phyloP scores from a whole-genome alignment of 2,329 filamentous ascomycete species.

The Diaporthe capsici region DNA sequence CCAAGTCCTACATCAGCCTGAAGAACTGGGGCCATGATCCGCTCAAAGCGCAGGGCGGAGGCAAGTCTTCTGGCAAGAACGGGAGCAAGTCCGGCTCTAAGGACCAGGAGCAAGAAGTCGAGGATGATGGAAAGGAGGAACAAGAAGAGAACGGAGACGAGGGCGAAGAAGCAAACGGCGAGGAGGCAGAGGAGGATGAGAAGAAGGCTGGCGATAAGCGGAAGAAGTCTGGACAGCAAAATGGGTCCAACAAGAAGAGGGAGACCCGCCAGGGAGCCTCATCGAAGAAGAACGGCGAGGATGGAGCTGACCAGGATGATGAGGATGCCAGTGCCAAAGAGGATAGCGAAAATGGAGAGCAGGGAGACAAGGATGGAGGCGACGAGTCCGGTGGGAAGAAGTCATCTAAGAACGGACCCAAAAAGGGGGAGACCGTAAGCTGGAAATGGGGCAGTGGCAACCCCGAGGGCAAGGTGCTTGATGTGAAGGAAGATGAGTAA shows the following conservation, averaged over 20 bases:
- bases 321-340: conserved; percentile 38
- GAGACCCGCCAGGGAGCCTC: conserved; percentile 44
- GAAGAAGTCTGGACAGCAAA: conserved; percentile 41
- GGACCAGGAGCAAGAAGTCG: conserved; percentile 23
- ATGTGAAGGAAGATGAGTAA: conserved; percentile 59
- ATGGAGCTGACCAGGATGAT: conserved; percentile 43
- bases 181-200: conserved; percentile 25
- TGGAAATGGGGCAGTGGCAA: conserved; percentile 62
- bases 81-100: conserved; percentile 36
- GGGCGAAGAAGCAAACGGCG: conserved; percentile 33
- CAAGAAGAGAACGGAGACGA: conserved; percentile 41
- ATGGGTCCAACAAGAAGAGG: conserved; percentile 44
- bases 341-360: conserved; percentile 36
- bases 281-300: conserved; percentile 35
- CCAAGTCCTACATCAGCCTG: conserved; percentile 67
- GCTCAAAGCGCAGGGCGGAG: conserved; percentile 55
- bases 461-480: conserved; percentile 59
- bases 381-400: conserved; percentile 39
- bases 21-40: conserved; percentile 75
- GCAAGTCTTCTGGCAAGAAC: conserved; percentile 29
- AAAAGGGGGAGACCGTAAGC: conserved; percentile 58
- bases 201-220: conserved; percentile 42
- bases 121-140: conserved; percentile 4
- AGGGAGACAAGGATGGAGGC: conserved; percentile 40
- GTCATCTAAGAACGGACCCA: conserved; percentile 38